Conservation (phyloP, 2,329 filamentous ascomycete genomes). For the Blastomyces parvus region DNA sequence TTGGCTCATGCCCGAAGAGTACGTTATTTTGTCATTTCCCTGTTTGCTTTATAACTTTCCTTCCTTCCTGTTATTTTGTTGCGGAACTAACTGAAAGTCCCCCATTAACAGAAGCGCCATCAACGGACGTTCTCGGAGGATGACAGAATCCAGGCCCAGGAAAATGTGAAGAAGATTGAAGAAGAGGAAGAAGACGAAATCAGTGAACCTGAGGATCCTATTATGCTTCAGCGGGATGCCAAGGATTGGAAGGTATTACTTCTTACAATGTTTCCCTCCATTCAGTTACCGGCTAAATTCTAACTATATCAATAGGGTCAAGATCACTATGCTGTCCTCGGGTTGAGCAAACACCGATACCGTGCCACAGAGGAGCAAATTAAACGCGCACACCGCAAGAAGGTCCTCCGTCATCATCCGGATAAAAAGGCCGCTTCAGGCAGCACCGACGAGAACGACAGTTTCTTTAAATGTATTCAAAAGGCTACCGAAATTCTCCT, state of each 20-base stretch:
- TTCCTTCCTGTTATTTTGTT: background rate
- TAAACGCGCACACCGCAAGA: slow-evolving; percentile 97
- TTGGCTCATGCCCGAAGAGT: slow-evolving; percentile 92
- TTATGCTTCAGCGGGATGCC: slow-evolving; percentile 84
- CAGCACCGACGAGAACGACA: slow-evolving; percentile 73
- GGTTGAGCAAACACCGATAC: slow-evolving; percentile 82
- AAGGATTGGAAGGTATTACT: slow-evolving; percentile 94
- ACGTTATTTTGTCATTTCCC: slow-evolving; percentile 22
- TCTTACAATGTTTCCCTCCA: background rate
- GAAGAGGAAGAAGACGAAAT: slow-evolving; percentile 83
- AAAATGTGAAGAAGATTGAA: slow-evolving; percentile 91
- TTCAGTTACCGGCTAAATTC: background rate
- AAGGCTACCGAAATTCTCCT: slow-evolving; percentile 90
- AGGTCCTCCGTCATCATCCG: slow-evolving; percentile 97
- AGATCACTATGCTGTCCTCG: slow-evolving; percentile 96
- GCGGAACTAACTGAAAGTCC: slow-evolving; percentile 17
- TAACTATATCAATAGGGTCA: slow-evolving; percentile 51
- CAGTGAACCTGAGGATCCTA: slow-evolving; percentile 84
- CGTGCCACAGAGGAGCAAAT: slow-evolving; percentile 96
- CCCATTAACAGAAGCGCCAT: slow-evolving; percentile 55
- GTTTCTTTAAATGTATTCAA: slow-evolving; percentile 99
- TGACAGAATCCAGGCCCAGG: slow-evolving; percentile 90
- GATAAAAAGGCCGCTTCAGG: slow-evolving; percentile 96
- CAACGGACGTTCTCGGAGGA: slow-evolving; percentile 98
- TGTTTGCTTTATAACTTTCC: background rate